Base-by-base conservation (phyloP, 2,329 filamentous ascomycete genomes). In the Aspergillus luchuensis region DNA sequence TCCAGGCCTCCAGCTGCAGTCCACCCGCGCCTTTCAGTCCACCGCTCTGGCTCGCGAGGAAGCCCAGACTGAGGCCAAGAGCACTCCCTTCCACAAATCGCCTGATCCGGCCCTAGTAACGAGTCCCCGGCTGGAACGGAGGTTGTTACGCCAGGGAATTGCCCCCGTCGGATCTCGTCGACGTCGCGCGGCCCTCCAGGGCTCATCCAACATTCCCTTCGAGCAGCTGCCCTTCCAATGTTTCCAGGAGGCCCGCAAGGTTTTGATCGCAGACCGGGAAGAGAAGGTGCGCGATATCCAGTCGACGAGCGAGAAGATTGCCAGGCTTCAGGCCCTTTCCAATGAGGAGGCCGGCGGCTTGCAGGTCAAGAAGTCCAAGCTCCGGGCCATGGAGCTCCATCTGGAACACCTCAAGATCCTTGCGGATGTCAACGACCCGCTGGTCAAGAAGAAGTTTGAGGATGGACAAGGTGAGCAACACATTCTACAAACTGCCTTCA, bases 191-290 rank as follows among this genome's bases (percentile, higher is more conserved):
- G 90, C 90, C 28, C 76, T 93, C 62, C 87, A 80, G 84, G 71
- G 85, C 80, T 69, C 85, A 80, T 65, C 84, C 63, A 85, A 89
- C 70, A 80, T 97, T 53, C 92, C 93, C 25, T 97, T 99, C 74
- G 92, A 97, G 81, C 90, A 94, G 74, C 82, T 99, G 67, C 95
- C 95, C 17, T 99, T 96, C 80, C 94, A 98, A 83, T 95, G 91
- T 78, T 99, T 98, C 81, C 95, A 99, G 79, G 93, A 97, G 80
- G 95, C 95, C 43, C 87, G 93, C 64, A 91, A 92, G 74, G 79
- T 98, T 52, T 81, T 99, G 58, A 84, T 87, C 56, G 86, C 86
- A 57, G 95, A 99, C 75, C 87, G 94, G 43, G 82, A 88, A 66
- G 86, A 94, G 78, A 98, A 97, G 81, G 70, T 98, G 54, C 80